Evolutionary conservation across 257 asterid species (phyloP), one percentile per base, ranked within the genome.

Genomic region (Linderniella brevidens): DNA sequence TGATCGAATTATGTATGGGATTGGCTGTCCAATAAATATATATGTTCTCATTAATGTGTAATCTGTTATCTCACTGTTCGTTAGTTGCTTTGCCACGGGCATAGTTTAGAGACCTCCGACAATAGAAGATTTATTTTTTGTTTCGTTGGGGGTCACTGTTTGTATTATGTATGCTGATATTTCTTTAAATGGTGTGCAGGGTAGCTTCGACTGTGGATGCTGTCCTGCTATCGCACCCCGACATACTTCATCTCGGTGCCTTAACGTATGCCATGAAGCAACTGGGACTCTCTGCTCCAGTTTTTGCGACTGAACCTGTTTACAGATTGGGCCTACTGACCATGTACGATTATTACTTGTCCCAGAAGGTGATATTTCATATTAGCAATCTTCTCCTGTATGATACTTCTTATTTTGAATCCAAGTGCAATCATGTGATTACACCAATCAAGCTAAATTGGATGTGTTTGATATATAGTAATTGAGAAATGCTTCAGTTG

Each of bases 181-280:
- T 3, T 3, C 3, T 39, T 10, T 39, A 39, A 39, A 11, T 39
- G 13, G 43, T 13, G 40, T 39, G 3, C 77, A 90, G 98, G 92
- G 92, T 90, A 57, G 93, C 99, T 63, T 67, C 94, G 46, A 68
- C 77, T 1, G 92, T 90, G 59, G 96, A 90, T 71, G 96, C 96
- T 38, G 93, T 90, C 50, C 65, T 90, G 81, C 75, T 90, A 45
- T 90, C 99, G 39, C 92, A 90, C 66, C 70, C 93, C 9, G 99
- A 90, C 75, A 85, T 93, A 52, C 92, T 85, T 63, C 99, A 90
- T 65, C 82, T 90, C 19, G 96, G 99, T 17, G 96, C 96, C 43
- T 70, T 90, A 61, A 92, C 99, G 2, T 90, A 85, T 68, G 96
- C 99, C 37, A 70, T 77, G 83, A 85, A 79, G 62, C 75, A 85